phyloP scores from a whole-genome alignment of 352 stramenopile species.

The Blastocystis sp. region DNA sequence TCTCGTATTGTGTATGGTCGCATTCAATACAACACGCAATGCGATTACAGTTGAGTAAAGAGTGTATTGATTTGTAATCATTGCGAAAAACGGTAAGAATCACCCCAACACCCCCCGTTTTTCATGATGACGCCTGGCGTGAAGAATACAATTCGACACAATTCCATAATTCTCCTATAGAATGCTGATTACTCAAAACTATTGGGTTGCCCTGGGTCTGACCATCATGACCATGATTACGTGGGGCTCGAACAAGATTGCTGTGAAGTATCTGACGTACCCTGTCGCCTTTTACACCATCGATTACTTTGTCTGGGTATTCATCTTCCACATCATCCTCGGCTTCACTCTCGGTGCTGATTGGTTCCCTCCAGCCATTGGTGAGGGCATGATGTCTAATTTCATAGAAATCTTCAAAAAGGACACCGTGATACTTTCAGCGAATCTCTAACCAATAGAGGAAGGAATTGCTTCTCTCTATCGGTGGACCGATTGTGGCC shows the following conservation, averaged over 20 bases:
- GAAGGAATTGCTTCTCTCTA: background rate
- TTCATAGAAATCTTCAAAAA: conserved; percentile 58
- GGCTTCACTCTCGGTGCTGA: conserved; percentile 63
- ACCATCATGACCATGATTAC: conserved; percentile 66
- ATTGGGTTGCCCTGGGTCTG: conserved; percentile 39
- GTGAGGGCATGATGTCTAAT: conserved; percentile 63
- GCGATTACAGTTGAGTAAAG: too few species aligned
- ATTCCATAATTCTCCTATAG: conserved; percentile 13
- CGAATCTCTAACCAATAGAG: background rate
- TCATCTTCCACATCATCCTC: conserved; percentile 60
- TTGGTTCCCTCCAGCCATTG: conserved; percentile 53
- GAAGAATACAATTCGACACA: too few species aligned
- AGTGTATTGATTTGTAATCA: too few species aligned
- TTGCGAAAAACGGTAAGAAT: too few species aligned
- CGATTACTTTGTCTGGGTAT: conserved; percentile 63
- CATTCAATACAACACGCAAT: too few species aligned
- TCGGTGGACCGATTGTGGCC: conserved; percentile 49
- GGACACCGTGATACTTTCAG: conserved; percentile 4
- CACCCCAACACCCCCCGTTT: too few species aligned
- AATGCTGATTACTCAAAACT: conserved; percentile 55
- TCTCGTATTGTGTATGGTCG: too few species aligned
- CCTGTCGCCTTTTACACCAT: conserved; percentile 66
- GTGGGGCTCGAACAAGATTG: conserved; percentile 67
- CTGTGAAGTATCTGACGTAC: conserved; percentile 66
- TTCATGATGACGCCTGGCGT: too few species aligned